A percentile compares a stretch with the other conserved stretches of the same genome.
Conservation (phyloP, 164 flowering plant species). For the Kingdonia uniflora region DNA sequence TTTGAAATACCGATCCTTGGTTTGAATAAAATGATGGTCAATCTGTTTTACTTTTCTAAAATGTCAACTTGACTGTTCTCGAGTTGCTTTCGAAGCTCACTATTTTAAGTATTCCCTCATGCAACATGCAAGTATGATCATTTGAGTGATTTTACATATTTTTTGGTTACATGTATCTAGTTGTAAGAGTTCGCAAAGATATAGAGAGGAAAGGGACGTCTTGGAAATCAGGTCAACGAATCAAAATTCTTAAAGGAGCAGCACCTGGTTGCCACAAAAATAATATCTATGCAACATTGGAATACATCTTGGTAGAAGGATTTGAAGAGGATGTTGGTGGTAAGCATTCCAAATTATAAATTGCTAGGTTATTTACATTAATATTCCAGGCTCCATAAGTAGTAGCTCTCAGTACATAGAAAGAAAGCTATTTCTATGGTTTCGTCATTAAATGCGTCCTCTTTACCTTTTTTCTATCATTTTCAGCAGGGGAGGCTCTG, state of each 20-base stretch:
- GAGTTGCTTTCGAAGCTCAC: no score
- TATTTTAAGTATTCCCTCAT: no score
- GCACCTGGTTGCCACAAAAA: conserved; percentile 30
- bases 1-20: no score
- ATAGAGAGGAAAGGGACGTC: conserved; percentile 39
- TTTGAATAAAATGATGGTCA: no score
- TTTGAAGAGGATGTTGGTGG: conserved; percentile 65
- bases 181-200: conserved; percentile 44
- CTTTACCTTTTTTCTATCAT: conserved; percentile 6
- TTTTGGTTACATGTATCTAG: conserved; percentile 19
- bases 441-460: background rate
- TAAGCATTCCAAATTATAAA: conserved; percentile 29
- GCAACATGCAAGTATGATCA: no score
- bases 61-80: no score
- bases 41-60: background rate
- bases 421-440: no score
- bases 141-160: no score
- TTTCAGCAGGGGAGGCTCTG: conserved; percentile 48
- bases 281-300: conserved; percentile 58
- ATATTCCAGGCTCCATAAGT: no score
- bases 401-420: no score
- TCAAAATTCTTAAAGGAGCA: conserved; percentile 62
- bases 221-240: conserved; percentile 59
- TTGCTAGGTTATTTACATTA: no score
- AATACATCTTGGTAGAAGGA: conserved; percentile 67